Evolutionary conservation across 164 flowering plant species (phyloP).

Genomic region (Annona cherimola): DNA sequence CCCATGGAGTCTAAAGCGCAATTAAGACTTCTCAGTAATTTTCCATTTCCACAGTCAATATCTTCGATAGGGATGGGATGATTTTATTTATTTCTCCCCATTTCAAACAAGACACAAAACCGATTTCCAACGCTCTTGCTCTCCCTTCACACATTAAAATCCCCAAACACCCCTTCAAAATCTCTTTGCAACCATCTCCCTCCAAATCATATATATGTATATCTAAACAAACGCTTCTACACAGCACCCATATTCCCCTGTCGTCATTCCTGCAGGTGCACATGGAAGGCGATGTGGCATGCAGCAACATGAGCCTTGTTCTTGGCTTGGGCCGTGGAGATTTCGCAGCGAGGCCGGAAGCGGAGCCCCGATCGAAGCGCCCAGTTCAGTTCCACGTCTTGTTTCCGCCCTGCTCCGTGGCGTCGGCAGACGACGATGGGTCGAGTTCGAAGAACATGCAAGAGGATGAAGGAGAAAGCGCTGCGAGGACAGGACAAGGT

Average conservation of each 20-base stretch:
- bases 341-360: background rate
- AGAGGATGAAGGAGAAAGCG: constrained; percentile 9
- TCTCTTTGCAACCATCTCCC: background rate
- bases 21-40: background rate
- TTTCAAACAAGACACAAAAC: background rate
- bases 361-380: background rate
- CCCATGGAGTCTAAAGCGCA: background rate
- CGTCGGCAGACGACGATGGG: constrained; percentile 4
- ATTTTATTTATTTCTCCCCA: background rate
- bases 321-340: constrained; percentile 16
- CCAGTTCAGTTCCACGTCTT: constrained; percentile 13
- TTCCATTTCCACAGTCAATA: background rate
- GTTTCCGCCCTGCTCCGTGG: constrained; percentile 13
- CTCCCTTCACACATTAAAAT: background rate
- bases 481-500: background rate
- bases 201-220: background rate
- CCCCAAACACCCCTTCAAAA: background rate
- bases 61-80: background rate
- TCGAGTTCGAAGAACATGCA: constrained; percentile 8
- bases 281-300: constrained; percentile 19
- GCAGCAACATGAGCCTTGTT: constrained; percentile 12
- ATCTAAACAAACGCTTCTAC: background rate
- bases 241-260: background rate
- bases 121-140: constrained; percentile 6
- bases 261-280: background rate